Evolutionary conservation across 2,329 filamentous ascomycete species (phyloP).

Genomic region (Trichoderma koningiopsis): DNA sequence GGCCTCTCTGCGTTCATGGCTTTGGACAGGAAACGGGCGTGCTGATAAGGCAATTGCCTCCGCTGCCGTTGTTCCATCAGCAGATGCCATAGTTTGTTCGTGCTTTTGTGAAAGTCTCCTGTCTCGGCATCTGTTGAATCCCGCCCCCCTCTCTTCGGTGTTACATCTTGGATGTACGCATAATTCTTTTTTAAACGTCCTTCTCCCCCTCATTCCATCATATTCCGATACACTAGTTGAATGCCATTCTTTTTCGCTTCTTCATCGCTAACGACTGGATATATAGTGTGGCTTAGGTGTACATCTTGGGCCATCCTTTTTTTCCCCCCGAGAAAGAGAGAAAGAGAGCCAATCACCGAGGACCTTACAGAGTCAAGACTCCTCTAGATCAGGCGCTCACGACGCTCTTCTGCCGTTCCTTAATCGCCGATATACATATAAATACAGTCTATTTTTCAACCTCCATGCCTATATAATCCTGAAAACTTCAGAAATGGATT

Average conservation of each 20-base stretch:
- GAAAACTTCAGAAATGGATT: conserved; percentile 61
- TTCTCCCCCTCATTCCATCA: not conserved
- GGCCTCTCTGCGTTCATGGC: conserved; percentile 9
- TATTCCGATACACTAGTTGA: not conserved
- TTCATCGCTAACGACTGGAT: conserved; percentile 16
- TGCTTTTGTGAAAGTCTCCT: conserved; percentile 5
- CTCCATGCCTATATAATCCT: conserved; percentile 23
- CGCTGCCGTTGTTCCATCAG: not conserved
- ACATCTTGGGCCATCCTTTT: not conserved
- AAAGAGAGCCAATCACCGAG: not conserved
- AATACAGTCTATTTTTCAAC: conserved; percentile 1
- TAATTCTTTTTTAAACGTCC: not conserved
- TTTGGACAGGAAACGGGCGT: not conserved
- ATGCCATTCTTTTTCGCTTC: not conserved
- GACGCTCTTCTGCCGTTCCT: conserved; percentile 25
- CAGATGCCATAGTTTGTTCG: conserved; percentile 4
- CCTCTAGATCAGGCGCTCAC: not conserved
- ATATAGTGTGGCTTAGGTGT: conserved; percentile 5
- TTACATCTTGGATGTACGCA: conserved; percentile 17
- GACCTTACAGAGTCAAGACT: not conserved
- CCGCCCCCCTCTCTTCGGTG: not conserved
- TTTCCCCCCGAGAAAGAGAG: not conserved
- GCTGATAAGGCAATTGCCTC: conserved; percentile 14
- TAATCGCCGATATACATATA: conserved; percentile 4
- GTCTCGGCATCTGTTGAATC: conserved; percentile 2